Evolutionary conservation across 2,329 filamentous ascomycete genomes (phyloP), one percentile per base, ranked within the genome.

Genomic region (Aphanocladium album): DNA sequence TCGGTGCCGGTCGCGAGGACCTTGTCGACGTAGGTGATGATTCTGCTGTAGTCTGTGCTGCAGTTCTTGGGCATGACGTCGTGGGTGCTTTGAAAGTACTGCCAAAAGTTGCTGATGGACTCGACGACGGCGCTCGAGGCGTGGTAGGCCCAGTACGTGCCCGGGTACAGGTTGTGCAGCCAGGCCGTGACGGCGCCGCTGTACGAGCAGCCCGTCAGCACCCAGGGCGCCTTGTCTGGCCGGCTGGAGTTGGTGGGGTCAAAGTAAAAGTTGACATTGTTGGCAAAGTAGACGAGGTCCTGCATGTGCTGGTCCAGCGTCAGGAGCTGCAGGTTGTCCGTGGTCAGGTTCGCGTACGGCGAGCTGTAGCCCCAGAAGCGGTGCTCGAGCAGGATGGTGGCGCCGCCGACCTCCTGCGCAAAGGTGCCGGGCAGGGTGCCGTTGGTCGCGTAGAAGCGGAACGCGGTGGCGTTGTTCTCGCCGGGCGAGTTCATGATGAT

Each of bases 311-410:
- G 89, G 66, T 92, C 87, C 1, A 90, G 91, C 1, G 88, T 89
- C 69, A 93, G 76, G 76, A 92, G 92, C 3, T 89, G 84, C 64
- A 95, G 75, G 65, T 82, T 90, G 69, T 88, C 77, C 0, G 84
- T 88, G 66, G 74, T 79, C 57, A 92, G 79, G 68, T 90, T 81
- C 11, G 23, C 23, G 0, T 82, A 82, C 0, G 90, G 90, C 60
- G 88, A 86, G 68, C 88, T 91, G n/a, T 79, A 79, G 60, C 91
- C 91, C 70, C 92, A 96, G 78, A 93, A 96, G 53, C 91, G 84
- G 70, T 95, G 90, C 75, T 95, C 91, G 3, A 59, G 79, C 53
- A 93, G 82, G 11, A 96, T 87, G 11, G 85, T 89, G 19, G 93
- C 76, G 2, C 90, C 91, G 63, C 85, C 77, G 0, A 87, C 88